Percentiles rank a stretch among this genome's conserved stretches.
phyloP scores from a whole-genome alignment of 1,284 basidiomycete species.

The Fomitopsis schrenkii region DNA sequence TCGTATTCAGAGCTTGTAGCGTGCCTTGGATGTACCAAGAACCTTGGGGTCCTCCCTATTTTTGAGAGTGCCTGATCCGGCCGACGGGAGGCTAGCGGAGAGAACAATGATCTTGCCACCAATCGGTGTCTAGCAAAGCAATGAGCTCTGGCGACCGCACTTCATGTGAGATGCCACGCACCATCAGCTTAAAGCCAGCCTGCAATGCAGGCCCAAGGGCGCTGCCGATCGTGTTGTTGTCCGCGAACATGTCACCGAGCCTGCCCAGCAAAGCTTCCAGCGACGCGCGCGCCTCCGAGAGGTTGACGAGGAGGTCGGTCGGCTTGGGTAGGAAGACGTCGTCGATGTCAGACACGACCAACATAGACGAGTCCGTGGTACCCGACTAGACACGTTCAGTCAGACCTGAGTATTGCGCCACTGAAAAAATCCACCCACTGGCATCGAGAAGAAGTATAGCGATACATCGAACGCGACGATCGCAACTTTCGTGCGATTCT shows the following conservation, averaged over 20 bases:
- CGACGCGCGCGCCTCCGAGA: constrained; percentile 80
- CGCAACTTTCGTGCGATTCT: constrained; percentile 88
- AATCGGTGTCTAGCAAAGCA: constrained; percentile 62
- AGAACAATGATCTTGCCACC: constrained; percentile 96
- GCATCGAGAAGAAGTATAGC: constrained; percentile 95
- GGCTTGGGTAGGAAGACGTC: constrained; percentile 99
- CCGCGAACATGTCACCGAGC: constrained; percentile 96
- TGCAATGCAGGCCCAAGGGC: constrained; percentile 96
- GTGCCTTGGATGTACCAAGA: constrained; percentile 88
- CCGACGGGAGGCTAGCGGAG: constrained; percentile 81
- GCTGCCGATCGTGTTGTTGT: constrained; percentile 87
- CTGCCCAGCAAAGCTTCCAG: constrained; percentile 82
- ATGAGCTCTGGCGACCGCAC: constrained; percentile 3
- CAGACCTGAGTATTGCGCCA: constrained; percentile 1
- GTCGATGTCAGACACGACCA: constrained; percentile 95
- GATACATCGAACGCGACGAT: constrained; percentile 93
- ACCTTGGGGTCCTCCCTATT: constrained; percentile 96
- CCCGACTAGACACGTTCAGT: constrained; percentile 51
- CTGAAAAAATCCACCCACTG: constrained; percentile 39
- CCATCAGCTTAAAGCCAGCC: constrained; percentile 94
- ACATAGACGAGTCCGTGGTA: constrained; percentile 85
- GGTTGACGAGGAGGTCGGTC: constrained; percentile 91
- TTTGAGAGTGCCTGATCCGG: constrained; percentile 92
- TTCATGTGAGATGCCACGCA: constrained; percentile 28
- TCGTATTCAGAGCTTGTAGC: constrained; percentile 7